phyloP scores from a whole-genome alignment of 1,139 yeast species.

The Sugiyamaella xylanicola region DNA sequence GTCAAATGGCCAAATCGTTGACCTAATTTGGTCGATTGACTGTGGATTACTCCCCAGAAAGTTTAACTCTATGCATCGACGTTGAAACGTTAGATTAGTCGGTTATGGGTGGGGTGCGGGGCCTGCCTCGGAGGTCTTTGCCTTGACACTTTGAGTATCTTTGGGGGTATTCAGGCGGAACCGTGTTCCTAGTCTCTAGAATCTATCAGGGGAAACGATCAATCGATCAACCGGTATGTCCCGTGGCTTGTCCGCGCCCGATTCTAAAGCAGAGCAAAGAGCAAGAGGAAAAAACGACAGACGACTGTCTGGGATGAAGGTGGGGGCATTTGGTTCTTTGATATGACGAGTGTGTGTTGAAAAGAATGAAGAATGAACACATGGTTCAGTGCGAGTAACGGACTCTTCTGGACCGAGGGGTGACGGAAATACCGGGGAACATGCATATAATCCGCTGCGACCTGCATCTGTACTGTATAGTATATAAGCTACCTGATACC shows the following conservation, averaged over 20 bases:
- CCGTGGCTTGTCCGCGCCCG: neutral
- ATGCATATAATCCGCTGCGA: neutral
- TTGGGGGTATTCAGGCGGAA: no score
- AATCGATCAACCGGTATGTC: neutral
- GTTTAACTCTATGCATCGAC: neutral
- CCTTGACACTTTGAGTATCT: no score
- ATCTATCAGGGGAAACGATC: no score
- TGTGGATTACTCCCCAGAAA: neutral
- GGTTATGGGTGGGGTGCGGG: neutral
- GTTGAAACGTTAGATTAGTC: neutral
- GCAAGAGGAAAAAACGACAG: neutral
- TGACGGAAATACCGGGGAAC: neutral
- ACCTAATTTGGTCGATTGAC: neutral
- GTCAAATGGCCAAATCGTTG: neutral
- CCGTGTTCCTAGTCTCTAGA: no score
- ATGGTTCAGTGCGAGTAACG: neutral
- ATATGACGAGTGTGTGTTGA: no score
- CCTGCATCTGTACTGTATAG: no score
- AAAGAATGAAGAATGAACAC: neutral
- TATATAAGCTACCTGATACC: no score
- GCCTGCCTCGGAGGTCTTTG: no score
- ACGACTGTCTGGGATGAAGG: no score
- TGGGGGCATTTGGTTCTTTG: no score
- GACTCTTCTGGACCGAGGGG: neutral
- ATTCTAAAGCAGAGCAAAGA: no score